Conservation (phyloP, 768 basidiomycete genomes). For the Hygrophorus pudorinus region DNA sequence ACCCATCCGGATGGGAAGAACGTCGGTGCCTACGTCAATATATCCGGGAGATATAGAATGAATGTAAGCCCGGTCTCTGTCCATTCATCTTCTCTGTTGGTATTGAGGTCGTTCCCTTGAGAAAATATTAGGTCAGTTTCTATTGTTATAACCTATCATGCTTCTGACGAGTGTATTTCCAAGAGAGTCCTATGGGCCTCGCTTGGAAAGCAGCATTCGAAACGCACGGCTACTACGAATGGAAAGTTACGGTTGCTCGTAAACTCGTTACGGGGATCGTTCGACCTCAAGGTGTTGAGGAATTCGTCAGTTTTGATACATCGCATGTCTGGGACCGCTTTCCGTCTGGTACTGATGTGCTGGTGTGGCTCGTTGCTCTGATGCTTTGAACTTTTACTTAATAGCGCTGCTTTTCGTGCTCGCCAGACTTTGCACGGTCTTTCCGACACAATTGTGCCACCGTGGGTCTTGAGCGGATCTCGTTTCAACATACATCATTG, state of each 20-base stretch:
- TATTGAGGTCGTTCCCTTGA: too few species aligned
- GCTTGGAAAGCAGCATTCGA: slow-evolving; percentile 42
- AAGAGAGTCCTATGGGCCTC: slow-evolving; percentile 22
- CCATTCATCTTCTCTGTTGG: too few species aligned
- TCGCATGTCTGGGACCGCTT: slow-evolving; percentile 61
- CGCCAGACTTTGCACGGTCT: slow-evolving; percentile 59
- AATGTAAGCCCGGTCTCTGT: slow-evolving; percentile 32
- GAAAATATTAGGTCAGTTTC: too few species aligned
- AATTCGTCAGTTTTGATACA: slow-evolving; percentile 57
- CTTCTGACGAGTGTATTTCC: not conserved
- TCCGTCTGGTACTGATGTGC: slow-evolving; percentile 49
- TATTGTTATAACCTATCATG: too few species aligned
- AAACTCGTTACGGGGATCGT: slow-evolving; percentile 43
- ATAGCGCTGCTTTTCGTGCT: too few species aligned
- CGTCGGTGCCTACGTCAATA: slow-evolving; percentile 60
- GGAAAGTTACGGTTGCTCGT: slow-evolving; percentile 58
- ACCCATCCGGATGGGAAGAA: slow-evolving; percentile 45
- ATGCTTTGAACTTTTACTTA: too few species aligned
- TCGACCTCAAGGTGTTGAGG: slow-evolving; percentile 47
- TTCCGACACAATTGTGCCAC: slow-evolving; percentile 54
- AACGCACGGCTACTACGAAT: slow-evolving; percentile 50
- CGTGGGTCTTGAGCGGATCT: slow-evolving; percentile 34
- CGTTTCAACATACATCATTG: not conserved
- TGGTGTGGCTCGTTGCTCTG: slow-evolving; percentile 16
- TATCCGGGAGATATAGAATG: slow-evolving; percentile 74